Evolutionary conservation across 257 asterid species (phyloP), one percentile per base, ranked within the genome.

Genomic region (Solanum dulcamara): DNA sequence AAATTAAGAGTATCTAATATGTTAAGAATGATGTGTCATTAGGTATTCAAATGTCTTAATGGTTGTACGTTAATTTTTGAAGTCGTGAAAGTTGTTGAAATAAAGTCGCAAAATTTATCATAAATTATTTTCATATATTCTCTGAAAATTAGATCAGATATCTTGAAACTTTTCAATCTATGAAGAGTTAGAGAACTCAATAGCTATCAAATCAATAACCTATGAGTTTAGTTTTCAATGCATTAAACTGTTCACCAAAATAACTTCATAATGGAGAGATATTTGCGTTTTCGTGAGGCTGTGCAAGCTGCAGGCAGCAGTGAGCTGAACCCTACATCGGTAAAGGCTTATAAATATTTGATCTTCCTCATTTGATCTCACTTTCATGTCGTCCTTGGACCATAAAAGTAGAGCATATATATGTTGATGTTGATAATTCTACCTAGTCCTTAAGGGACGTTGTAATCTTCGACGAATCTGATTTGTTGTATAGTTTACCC

Each of bases 51-150:
- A n/a, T n/a, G n/a, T n/a, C n/a, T n/a, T n/a, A n/a, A n/a, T n/a
- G n/a, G n/a, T n/a, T n/a, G 10, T 18, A 11, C 3, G 3, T n/a
- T 57, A 57, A 9, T 9, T 57, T 22, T 57, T 22, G 1, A n/a
- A 57, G 66, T 57, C 15, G 1, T 22, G 2, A 6, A 57, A 14
- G 15, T n/a, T 57, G 7, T 57, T 57, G 30, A 57, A 57, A 57
- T 1, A 57, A n/a, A n/a, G 0, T n/a, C 0, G 6, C 4, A n/a
- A 4, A 57, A 22, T 10, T n/a, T 57, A 10, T 10, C 1, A 2
- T 7, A 57, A 22, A 57, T 22, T 57, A 18, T 1, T 6, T 51
- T 51, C 4, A 17, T 18, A 51, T 13, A 17, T 50, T 50, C 3
- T 50, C 9, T 17, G 0, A 17, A 51, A 51, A 0, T 18, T 20